A percentile compares a stretch with the other conserved stretches of the same genome.
These are phyloP conservation scores for Periglandula ipomoeae DNA, from an alignment of 2,329 filamentous ascomycete genomes.

Conservation along the genomic window DNA sequence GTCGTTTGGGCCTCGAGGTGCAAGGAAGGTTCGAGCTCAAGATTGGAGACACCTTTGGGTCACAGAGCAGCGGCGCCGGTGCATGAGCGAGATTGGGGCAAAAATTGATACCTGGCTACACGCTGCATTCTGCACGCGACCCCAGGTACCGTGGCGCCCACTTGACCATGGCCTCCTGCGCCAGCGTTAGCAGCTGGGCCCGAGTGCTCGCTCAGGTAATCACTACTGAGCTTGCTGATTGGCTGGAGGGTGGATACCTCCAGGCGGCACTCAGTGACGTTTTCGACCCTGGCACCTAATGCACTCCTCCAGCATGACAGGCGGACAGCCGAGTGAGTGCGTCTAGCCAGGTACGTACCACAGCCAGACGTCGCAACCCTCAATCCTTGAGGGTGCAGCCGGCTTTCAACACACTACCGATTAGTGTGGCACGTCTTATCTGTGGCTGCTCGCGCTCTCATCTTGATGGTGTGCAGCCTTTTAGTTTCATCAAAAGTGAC, in stretches of 20 bases:
- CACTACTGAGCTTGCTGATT: constrained; percentile 1
- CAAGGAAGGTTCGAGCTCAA: constrained; percentile 25
- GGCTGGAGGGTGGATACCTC: neutral
- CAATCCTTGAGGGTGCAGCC: too few relatives aligned
- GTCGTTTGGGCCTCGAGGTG: constrained; percentile 15
- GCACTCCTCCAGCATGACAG: too few relatives aligned
- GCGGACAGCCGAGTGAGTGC: too few relatives aligned
- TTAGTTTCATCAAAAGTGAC: too few relatives aligned
- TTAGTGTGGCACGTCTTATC: too few relatives aligned
- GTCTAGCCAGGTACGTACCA: too few relatives aligned
- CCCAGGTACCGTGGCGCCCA: constrained; percentile 15
- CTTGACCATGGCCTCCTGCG: neutral
- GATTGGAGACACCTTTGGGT: constrained; percentile 15
- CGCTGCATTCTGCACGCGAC: constrained; percentile 1
- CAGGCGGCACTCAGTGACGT: constrained; percentile 14
- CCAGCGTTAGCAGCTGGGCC: neutral
- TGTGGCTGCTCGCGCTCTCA: too few relatives aligned
- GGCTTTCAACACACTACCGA: too few relatives aligned
- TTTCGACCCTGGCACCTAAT: too few relatives aligned
- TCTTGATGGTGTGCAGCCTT: too few relatives aligned
- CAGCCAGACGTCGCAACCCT: too few relatives aligned
- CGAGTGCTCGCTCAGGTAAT: neutral
- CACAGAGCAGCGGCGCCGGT: constrained; percentile 11
- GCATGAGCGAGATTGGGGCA: constrained; percentile 9
- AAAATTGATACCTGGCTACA: constrained; percentile 11